Base-by-base conservation (phyloP, 2,329 filamentous ascomycete genomes). In the Scedosporium boydii region DNA sequence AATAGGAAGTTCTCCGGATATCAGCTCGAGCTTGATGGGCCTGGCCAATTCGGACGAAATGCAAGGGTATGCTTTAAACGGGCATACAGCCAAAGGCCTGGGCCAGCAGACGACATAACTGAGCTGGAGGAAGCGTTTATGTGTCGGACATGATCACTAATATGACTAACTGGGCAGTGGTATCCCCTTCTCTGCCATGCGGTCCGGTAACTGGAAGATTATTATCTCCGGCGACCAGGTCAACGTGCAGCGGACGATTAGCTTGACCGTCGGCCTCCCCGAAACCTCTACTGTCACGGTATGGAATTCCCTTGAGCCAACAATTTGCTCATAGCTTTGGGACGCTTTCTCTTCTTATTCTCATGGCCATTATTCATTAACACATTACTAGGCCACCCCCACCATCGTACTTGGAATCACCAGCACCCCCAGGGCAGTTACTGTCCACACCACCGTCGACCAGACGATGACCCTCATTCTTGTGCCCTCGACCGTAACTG, bases 161-260 rank as follows among this genome's bases (percentile, higher is more conserved):
- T 16, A n/a, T 41, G 27, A 7, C 21, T 60, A 16, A 18, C 42
- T 51, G 16, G 48, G 7, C 21, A 75, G 73, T 59, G 68, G 71
- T 48, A 75, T 76, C 44, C 70, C 70, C 1, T 76, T 69, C 66
- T 76, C 74, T 12, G 69, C 69, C 16, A 75, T 76, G 73, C 64
- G 63, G 38, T 72, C 73, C 0, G 73, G 74, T 16, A 64, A 67
- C 53, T 76, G 74, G 70, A 75, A 67, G 67, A 75, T 76, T 55
- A 68, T 75, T 23, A 65, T 76, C 26, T 66, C 69, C n/a, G 73
- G 74, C 18, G 61, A 67, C 27, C 71, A 72, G 64, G 70, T 76
- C 21, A 71, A 71, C 3, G 70, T 73, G 18, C 74, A 76, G 65
- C 73, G 74, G 57, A 70, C 67, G 12, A 70, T 76, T 61, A 71